Base-by-base conservation (phyloP, 352 stramenopile species). In the Phytopythium chamaehyphon region DNA sequence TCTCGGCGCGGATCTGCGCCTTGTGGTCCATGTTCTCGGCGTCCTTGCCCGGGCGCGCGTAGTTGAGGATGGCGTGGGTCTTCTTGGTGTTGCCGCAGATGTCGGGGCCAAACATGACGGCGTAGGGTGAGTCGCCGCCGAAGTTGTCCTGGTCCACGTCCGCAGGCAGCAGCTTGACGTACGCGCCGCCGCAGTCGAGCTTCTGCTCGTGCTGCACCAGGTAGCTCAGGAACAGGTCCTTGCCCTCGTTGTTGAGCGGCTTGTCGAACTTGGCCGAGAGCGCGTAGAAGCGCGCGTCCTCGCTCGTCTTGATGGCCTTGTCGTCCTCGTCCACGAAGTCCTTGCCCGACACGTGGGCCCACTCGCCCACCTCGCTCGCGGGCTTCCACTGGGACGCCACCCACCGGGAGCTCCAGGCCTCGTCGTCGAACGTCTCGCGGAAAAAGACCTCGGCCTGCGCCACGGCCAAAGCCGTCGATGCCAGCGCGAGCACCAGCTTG, bases 41-140 rank as follows among this genome's bases (percentile, higher is more conserved):
- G 51, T 99, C 96, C 49, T 86, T 79, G 48, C 98, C 98, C 7
- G 98, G 86, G 26, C 87, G 88, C 53, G 98, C 92, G 70, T 98
- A 98, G 76, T 98, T 97, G 40, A 99, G 88, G 79, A 99, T 99
- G 37, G 97, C 88, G 67, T 99, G 97, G 5, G 96, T 99, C 61
- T 96, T 94, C 57, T 96, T 96, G 66, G 86, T 98, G 64, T 69
- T 89, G 55, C 97, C 97, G 66, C 97, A 99, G 37, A 99, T 96
- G 71, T 99, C 97, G 3, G 97, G 97, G 55, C 97, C 97, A 73
- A 99, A 99, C 97, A 99, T 99, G 66, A 99, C 83, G 39, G 69
- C 62, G 70, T 99, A 99, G 8, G 86, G 76, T 33, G 93, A 95
- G 51, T 98, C 96, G 33, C 96, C 96, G 51, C 91, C 94, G 71